Evolutionary conservation across 2,329 filamentous ascomycete genomes (phyloP).

Genomic region (Pseudogymnoascus sp.): DNA sequence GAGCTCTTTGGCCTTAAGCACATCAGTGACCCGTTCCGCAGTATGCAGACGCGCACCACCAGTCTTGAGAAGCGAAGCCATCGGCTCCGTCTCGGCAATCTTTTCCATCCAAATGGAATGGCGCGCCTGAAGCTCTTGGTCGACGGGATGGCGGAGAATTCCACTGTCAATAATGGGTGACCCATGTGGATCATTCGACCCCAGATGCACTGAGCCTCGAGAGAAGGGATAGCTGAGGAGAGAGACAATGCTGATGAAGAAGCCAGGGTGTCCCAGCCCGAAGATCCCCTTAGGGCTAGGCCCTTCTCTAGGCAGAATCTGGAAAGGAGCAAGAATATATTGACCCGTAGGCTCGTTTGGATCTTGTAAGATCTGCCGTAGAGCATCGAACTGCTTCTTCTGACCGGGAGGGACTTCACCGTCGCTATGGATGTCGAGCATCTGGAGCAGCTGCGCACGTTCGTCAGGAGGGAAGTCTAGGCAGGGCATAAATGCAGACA

Average conservation of each 20-base stretch:
- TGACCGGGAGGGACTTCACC: conserved; percentile 3
- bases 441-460: conserved; percentile 7
- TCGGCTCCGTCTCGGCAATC: conserved; percentile 25
- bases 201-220: conserved; percentile 34
- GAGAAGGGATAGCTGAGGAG: conserved; percentile 33
- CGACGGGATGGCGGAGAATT: conserved; percentile 36
- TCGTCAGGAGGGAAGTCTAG: conserved; percentile 6
- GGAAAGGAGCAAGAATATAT: conserved; percentile 14
- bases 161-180: conserved; percentile 34
- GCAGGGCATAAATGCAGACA: conserved; percentile 15
- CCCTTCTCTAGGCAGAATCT: conserved; percentile 13
- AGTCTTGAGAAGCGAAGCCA: conserved; percentile 25
- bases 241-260: conserved; percentile 24
- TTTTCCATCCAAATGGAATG: conserved; percentile 28
- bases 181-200: conserved; percentile 27
- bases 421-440: conserved; percentile 2
- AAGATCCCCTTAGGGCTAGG: conserved; percentile 12
- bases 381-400: conserved; percentile 10
- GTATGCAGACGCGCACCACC: background rate
- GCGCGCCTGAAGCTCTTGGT: conserved; percentile 32
- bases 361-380: conserved; percentile 10
- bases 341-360: conserved; percentile 13
- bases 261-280: conserved; percentile 13
- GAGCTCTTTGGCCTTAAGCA: conserved; percentile 10
- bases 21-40: background rate